These are phyloP conservation scores for Suillus paluster DNA, from an alignment of 768 basidiomycete species.

Conservation along the genomic window DNA sequence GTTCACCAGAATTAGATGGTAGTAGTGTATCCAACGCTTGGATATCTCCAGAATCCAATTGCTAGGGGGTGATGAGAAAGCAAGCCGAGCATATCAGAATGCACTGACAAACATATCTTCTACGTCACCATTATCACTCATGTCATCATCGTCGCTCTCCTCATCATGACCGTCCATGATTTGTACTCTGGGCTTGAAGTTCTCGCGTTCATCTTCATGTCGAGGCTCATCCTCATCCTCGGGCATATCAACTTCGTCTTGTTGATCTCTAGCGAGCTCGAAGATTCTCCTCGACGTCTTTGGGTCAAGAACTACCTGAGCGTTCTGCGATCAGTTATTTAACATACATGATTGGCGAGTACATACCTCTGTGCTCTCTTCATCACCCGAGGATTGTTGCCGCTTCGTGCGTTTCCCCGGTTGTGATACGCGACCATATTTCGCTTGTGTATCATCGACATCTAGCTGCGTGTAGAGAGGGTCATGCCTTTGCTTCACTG, in stretches of 20 bases:
- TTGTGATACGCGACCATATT: slow-evolving; percentile 77
- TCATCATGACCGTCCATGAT: slow-evolving; percentile 59
- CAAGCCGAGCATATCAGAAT: slow-evolving; percentile 10
- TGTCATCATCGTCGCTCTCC: slow-evolving; percentile 36
- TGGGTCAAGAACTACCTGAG: slow-evolving; percentile 72
- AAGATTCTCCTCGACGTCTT: slow-evolving; percentile 88
- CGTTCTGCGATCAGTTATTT: slow-evolving; percentile 7
- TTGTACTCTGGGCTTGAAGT: slow-evolving; percentile 27
- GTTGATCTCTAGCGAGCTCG: slow-evolving; percentile 90
- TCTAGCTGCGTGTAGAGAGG: slow-evolving; percentile 85
- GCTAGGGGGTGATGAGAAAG: slow-evolving; percentile 43
- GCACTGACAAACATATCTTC: slow-evolving; percentile 65
- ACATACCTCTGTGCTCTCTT: slow-evolving; percentile 65
- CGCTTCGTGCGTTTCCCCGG: slow-evolving; percentile 78
- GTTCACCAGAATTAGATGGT: slow-evolving; percentile 74
- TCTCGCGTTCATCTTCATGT: slow-evolving; percentile 45
- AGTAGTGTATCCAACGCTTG: slow-evolving; percentile 82
- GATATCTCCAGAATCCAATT: slow-evolving; percentile 91
- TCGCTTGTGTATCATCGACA: slow-evolving; percentile 75
- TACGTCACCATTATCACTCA: slow-evolving; percentile 52
- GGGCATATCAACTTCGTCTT: slow-evolving; percentile 79
- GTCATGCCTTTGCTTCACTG: slow-evolving; percentile 74
- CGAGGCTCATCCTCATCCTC: slow-evolving; percentile 52
- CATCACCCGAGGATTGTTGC: slow-evolving; percentile 45
- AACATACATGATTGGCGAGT: slow-evolving; percentile 14